phyloP scores from a whole-genome alignment of 306 rosid species.

The Biancaea sappan region DNA sequence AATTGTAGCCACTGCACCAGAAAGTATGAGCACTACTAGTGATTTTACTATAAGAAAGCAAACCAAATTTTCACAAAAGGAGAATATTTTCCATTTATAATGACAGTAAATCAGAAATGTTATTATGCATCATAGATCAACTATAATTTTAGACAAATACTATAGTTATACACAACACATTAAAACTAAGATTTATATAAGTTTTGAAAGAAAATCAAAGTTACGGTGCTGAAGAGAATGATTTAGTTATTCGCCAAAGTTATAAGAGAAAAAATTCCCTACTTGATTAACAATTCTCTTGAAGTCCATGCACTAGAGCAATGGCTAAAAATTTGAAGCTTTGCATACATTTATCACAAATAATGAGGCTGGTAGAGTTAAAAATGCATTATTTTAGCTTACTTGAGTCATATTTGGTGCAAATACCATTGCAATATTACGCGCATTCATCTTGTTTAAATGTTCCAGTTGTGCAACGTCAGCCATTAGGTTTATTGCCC shows the following conservation, averaged over 20 bases:
- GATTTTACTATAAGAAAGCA: not conserved
- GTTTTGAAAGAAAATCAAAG: not conserved
- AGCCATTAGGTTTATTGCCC: slow-evolving; percentile 85
- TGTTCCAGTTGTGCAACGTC: slow-evolving; percentile 79
- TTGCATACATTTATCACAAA: not conserved
- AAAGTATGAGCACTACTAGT: not conserved
- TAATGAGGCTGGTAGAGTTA: not conserved
- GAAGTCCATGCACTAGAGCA: not conserved
- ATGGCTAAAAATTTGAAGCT: not conserved
- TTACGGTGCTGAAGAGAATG: not conserved
- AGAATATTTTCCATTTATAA: not conserved
- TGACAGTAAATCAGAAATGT: not conserved
- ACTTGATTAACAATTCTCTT: slow-evolving; percentile 1
- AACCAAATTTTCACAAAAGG: not conserved
- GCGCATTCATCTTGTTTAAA: slow-evolving; percentile 81
- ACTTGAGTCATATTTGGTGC: slow-evolving; percentile 93
- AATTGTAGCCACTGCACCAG: slow-evolving; percentile 19
- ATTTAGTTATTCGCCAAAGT: not conserved
- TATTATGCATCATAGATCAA: slow-evolving; percentile 23
- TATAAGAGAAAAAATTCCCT: too few relatives aligned
- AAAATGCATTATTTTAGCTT: slow-evolving; percentile 33
- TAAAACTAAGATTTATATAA: not conserved
- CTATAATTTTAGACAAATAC: not conserved
- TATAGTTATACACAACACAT: not conserved
- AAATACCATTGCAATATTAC: slow-evolving; percentile 84